A percentile compares a stretch with the other conserved stretches of the same genome.
Evolutionary conservation across 2,329 filamentous ascomycete genomes (phyloP).

Genomic region (Cercospora sp.): DNA sequence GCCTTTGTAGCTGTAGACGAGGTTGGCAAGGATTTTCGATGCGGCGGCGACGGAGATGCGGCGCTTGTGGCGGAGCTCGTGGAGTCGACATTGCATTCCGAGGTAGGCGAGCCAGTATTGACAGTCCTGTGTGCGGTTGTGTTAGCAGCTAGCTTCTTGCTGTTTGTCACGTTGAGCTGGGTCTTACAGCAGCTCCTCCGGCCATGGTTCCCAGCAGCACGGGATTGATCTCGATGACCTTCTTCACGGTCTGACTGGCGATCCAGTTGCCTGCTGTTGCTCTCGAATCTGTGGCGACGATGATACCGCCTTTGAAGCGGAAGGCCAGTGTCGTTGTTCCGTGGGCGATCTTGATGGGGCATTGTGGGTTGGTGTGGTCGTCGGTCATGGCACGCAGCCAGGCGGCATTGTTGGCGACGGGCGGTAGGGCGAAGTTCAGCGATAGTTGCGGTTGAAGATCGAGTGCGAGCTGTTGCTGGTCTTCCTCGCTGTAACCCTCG

Average conservation of each 20-base stretch:
- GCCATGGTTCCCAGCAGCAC: slow-evolving; percentile 96
- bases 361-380: slow-evolving; percentile 93
- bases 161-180: not conserved
- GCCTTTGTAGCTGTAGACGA: slow-evolving; percentile 98
- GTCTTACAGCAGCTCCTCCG: slow-evolving; percentile 81
- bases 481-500: slow-evolving; percentile 67
- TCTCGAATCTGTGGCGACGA: slow-evolving; percentile 95
- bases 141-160: slow-evolving; percentile 17
- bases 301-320: slow-evolving; percentile 96
- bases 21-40: slow-evolving; percentile 96
- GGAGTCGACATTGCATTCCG: slow-evolving; percentile 97
- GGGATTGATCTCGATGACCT: slow-evolving; percentile 98
- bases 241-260: slow-evolving; percentile 99
- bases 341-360: slow-evolving; percentile 99
- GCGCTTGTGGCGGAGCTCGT: slow-evolving; percentile 98
- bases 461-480: slow-evolving; percentile 63
- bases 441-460: slow-evolving; percentile 74
- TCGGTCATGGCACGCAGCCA: slow-evolving; percentile 98
- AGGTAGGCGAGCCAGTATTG: slow-evolving; percentile 99
- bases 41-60: slow-evolving; percentile 96
- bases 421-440: slow-evolving; percentile 92
- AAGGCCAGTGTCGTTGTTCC: slow-evolving; percentile 97
- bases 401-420: slow-evolving; percentile 82
- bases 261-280: slow-evolving; percentile 99
- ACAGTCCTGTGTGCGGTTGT: slow-evolving; percentile 66